Evolutionary conservation across 805 yeast species (phyloP), one percentile per base, ranked within the genome.

Genomic region (Ogataea trehaloabstinens): DNA sequence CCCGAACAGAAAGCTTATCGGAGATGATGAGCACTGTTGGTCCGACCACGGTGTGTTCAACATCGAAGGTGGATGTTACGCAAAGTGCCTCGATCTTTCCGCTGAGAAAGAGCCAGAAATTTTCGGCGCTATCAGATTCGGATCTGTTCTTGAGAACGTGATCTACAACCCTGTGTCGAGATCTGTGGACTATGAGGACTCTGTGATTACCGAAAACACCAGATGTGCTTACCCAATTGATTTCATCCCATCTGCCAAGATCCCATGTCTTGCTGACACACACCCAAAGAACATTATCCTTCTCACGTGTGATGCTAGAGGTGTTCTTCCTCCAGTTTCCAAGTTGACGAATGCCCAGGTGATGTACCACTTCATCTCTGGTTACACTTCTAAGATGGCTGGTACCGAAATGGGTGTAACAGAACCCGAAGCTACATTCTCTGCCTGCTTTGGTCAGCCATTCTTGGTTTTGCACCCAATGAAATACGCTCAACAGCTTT

Each of bases 1-100:
- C 64, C 96, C 96, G 44, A 74, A 87, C 70, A 84, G 99, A 68
- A 70, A 77, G 64, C 78, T 91, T 64, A 91, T 91, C 62, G 99
- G 99, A 66, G 99, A 91, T 66, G 99, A 91, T 64, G 99, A 91
- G 73, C 99, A 91, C 74, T 91, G 98, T 74, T 91, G 99, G 99
- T 86, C 97, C 15, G 95, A 91, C 68, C 74, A 85, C 53, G 99
- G 99, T 71, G 97, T 91, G 44, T 91, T 91, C 82, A 93, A 93
- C 79, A 90, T 91, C 59, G 99, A 91, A 74, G 99, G 99, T 68
- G 99, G 99, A 52, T 91, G 99, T 76, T 91, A 91, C 74, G 98
- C 98, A 58, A 91, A 91, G 72, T 90, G 97, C 73, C 74, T 91
- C 51, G 96, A 87, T 58, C 75, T 91, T 51, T 71, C 87, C 36